phyloP scores from a whole-genome alignment of 164 flowering plant genomes.

The Magnolia kwangsiensis region DNA sequence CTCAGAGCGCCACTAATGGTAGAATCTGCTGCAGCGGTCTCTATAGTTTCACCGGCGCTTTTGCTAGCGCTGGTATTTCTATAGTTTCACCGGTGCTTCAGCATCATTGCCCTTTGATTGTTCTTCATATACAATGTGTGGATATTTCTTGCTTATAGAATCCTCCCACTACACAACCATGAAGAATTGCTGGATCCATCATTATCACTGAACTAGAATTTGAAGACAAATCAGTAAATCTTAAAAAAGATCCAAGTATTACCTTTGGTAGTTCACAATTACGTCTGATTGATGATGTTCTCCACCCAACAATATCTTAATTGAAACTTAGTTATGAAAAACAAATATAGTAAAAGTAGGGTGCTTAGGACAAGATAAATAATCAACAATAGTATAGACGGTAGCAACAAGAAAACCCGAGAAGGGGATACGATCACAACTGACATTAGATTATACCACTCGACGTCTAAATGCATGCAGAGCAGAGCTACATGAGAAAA shows the following conservation, averaged over 20 bases:
- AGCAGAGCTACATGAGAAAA: conserved; percentile 66
- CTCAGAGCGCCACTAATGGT: no score
- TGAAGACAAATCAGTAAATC: background rate
- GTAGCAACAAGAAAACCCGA: background rate
- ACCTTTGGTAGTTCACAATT: no score
- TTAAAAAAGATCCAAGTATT: no score
- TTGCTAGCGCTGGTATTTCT: no score
- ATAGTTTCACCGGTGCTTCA: no score
- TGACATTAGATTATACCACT: conserved; percentile 86
- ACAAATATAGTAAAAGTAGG: conserved; percentile 11
- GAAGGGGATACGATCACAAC: conserved; percentile 85
- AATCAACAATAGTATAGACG: background rate
- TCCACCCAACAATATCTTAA: conserved; percentile 91
- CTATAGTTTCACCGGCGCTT: no score
- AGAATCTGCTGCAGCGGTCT: no score
- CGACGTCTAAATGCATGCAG: conserved; percentile 68
- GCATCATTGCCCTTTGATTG: conserved; percentile 51
- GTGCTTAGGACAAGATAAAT: conserved; percentile 2
- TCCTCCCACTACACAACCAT: conserved; percentile 70
- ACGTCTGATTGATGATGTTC: no score
- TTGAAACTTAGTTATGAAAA: conserved; percentile 26
- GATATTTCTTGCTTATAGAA: conserved; percentile 70
- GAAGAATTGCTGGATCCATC: conserved; percentile 4
- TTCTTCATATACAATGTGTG: conserved; percentile 86
- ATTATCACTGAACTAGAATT: background rate